Conservation (phyloP, 148 eudicot genomes). For the Vaccinium darrowii region DNA sequence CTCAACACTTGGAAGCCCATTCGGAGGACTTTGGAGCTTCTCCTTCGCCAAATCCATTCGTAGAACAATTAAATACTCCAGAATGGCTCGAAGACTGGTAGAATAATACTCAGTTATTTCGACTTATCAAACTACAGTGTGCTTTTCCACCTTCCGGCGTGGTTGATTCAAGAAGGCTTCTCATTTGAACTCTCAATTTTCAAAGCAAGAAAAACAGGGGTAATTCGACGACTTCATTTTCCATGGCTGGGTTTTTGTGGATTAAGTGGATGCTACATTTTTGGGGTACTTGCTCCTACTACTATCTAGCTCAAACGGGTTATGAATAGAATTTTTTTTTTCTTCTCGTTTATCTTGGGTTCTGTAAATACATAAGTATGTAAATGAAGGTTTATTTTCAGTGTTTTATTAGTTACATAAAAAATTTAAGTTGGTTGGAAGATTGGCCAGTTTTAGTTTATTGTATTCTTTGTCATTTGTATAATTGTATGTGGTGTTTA, state of each 20-base stretch:
- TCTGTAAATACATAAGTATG: constrained; percentile 26
- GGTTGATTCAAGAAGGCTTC: background rate
- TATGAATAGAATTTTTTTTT: background rate
- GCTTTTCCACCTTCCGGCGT: background rate
- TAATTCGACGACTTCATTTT: background rate
- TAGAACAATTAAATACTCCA: constrained; percentile 52
- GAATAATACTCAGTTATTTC: background rate
- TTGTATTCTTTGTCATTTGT: no score
- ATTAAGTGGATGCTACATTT: constrained; percentile 12
- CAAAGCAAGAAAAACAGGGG: background rate
- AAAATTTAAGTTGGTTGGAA: background rate
- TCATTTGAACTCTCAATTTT: constrained; percentile 2
- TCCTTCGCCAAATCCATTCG: constrained; percentile 39
- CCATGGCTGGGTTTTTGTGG: background rate
- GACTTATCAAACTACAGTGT: no score
- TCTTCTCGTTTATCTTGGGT: background rate
- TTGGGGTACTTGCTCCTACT: constrained; percentile 13
- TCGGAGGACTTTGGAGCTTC: constrained; percentile 39
- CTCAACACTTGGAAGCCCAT: constrained; percentile 47
- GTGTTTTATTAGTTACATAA: background rate
- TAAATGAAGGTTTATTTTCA: constrained; percentile 15
- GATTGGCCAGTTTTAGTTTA: background rate
- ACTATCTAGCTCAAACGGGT: constrained; percentile 1
- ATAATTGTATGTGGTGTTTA: background rate
- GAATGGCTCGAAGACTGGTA: constrained; percentile 99